phyloP scores from a whole-genome alignment of 2,329 filamentous ascomycete species.

The Fusarium redolens region DNA sequence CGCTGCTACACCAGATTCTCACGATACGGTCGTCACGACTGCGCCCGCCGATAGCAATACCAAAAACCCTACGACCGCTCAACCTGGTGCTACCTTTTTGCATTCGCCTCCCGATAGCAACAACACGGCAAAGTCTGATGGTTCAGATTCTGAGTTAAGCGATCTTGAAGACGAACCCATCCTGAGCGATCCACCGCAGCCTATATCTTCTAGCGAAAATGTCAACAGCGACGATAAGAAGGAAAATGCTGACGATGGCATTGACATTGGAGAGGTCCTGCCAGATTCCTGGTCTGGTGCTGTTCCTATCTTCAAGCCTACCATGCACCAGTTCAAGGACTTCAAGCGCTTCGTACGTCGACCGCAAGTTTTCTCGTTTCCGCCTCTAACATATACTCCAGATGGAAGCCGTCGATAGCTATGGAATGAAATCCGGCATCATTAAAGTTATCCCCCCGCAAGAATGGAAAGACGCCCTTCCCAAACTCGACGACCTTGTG shows the following conservation, averaged over 20 bases:
- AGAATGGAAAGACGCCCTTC: slow-evolving; percentile 90
- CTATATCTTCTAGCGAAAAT: slow-evolving; percentile 40
- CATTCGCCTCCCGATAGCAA: slow-evolving; percentile 75
- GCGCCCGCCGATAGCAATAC: slow-evolving; percentile 42
- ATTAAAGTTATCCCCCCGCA: slow-evolving; percentile 93
- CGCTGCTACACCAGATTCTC: slow-evolving; percentile 54
- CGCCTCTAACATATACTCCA: slow-evolving; percentile 51
- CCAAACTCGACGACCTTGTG: slow-evolving; percentile 82
- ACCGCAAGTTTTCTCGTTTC: background rate
- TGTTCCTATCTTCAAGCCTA: slow-evolving; percentile 94
- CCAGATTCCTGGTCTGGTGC: slow-evolving; percentile 92
- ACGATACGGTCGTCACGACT: slow-evolving; percentile 45
- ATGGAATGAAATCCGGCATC: slow-evolving; percentile 97
- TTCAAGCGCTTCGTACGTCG: slow-evolving; percentile 86
- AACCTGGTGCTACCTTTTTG: slow-evolving; percentile 58
- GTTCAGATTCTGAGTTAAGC: slow-evolving; percentile 73
- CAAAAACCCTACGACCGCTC: slow-evolving; percentile 51
- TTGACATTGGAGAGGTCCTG: slow-evolving; percentile 81
- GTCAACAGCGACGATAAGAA: slow-evolving; percentile 51
- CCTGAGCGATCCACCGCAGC: slow-evolving; percentile 48
- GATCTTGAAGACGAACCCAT: slow-evolving; percentile 69
- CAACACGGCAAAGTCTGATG: slow-evolving; percentile 68
- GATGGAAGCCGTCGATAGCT: slow-evolving; percentile 87
- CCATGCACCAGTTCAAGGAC: slow-evolving; percentile 93
- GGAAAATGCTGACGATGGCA: slow-evolving; percentile 65